Percentiles rank a stretch among this genome's conserved stretches.
These are phyloP conservation scores for Coprinopsis strossmayeri DNA, from an alignment of 768 basidiomycete genomes.

Conservation along the genomic window DNA sequence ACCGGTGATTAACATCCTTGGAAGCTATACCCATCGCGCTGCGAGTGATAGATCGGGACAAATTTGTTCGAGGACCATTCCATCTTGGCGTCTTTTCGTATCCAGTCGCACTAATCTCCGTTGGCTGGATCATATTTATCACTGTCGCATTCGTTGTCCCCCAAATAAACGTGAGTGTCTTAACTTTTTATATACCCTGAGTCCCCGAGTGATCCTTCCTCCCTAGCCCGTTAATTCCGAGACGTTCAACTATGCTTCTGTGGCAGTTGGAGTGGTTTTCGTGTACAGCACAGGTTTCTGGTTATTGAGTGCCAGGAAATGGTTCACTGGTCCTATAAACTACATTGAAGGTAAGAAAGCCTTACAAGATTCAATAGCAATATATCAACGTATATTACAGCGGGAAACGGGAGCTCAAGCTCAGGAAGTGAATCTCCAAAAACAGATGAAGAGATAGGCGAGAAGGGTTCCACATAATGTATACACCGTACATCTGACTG, in stretches of 20 bases:
- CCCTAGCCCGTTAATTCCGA: conserved; percentile 57
- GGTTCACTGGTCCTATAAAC: conserved; percentile 66
- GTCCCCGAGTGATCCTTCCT: not conserved
- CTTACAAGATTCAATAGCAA: no score
- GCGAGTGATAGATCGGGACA: conserved; percentile 51
- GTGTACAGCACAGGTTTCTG: conserved; percentile 62
- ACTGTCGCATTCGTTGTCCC: conserved; percentile 70
- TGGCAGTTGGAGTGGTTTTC: conserved; percentile 71
- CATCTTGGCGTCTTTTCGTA: conserved; percentile 61
- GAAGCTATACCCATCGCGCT: conserved; percentile 64
- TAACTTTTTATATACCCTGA: not conserved
- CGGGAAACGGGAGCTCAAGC: no score
- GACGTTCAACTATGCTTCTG: conserved; percentile 70
- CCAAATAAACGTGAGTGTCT: conserved; percentile 45
- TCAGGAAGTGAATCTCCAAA: no score
- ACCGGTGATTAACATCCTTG: not conserved
- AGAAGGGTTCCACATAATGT: no score
- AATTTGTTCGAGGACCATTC: conserved; percentile 65
- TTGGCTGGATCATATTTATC: conserved; percentile 69
- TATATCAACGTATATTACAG: no score
- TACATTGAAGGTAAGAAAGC: conserved; percentile 46
- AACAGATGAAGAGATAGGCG: no score
- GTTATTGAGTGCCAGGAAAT: conserved; percentile 63
- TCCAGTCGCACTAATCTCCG: conserved; percentile 48
- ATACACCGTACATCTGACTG: no score